Conservation (phyloP, 2,329 filamentous ascomycete species). For the Cordyceps javanica region DNA sequence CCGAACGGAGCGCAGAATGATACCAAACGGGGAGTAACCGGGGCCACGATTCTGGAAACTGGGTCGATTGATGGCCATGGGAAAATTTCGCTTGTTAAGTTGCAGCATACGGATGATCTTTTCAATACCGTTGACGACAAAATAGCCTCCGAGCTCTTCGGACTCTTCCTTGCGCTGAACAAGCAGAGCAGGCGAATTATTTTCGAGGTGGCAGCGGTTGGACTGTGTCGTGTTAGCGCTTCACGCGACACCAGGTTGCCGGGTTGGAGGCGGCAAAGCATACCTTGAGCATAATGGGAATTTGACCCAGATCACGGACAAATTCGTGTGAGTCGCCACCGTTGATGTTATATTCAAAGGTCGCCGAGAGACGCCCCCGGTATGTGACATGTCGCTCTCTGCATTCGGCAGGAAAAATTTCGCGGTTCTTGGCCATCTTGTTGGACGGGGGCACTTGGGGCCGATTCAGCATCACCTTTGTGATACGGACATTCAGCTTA, state of each 20-base stretch:
- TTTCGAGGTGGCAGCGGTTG: conserved; percentile 84
- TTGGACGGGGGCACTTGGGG: conserved; percentile 73
- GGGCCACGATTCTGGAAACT: conserved; percentile 85
- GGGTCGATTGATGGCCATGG: conserved; percentile 85
- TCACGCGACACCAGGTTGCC: neutral
- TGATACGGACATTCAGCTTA: conserved; percentile 69
- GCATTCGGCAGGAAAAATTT: conserved; percentile 87
- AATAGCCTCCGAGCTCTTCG: conserved; percentile 94
- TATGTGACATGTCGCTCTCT: conserved; percentile 91
- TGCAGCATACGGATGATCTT: conserved; percentile 92
- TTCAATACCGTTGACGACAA: conserved; percentile 95
- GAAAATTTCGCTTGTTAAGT: conserved; percentile 86
- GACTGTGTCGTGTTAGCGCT: conserved; percentile 47
- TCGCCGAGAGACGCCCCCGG: conserved; percentile 75
- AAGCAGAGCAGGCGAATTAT: conserved; percentile 73
- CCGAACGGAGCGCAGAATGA: conserved; percentile 84
- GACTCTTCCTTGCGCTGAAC: conserved; percentile 89
- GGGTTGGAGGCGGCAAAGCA: conserved; percentile 21
- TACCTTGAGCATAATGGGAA: conserved; percentile 92
- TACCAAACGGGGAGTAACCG: conserved; percentile 82
- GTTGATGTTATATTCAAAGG: conserved; percentile 82
- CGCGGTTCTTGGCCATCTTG: conserved; percentile 76
- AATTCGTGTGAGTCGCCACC: conserved; percentile 78
- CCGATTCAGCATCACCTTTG: conserved; percentile 77
- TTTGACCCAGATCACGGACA: conserved; percentile 75